A percentile compares a stretch with the other conserved stretches of the same genome.
Evolutionary conservation across 352 stramenopile species (phyloP).

Genomic region (Globisporangium irregulare): DNA sequence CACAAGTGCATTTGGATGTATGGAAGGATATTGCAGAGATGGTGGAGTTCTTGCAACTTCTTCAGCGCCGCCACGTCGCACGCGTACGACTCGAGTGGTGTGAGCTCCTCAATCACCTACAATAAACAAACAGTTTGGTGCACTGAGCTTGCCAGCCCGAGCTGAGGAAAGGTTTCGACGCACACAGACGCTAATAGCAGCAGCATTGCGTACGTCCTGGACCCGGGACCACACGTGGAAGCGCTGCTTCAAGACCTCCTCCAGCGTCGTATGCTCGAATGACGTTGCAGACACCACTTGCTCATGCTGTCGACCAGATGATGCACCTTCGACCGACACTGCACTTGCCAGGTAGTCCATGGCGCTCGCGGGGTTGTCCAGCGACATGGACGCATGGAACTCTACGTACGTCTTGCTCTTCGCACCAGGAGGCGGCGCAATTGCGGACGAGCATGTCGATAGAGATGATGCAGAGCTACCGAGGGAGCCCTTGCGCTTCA

Average conservation of each 20-base stretch:
- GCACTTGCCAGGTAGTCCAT: neutral
- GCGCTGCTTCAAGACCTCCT: constrained; percentile 23
- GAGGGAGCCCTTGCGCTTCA: constrained; percentile 2
- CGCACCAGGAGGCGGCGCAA: neutral
- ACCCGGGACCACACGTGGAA: constrained; percentile 32
- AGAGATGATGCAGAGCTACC: neutral
- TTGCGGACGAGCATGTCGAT: neutral
- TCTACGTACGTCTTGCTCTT: constrained; percentile 28
- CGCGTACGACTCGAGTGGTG: constrained; percentile 27
- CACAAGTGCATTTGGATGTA: neutral
- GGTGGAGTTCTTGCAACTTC: constrained; percentile 53
- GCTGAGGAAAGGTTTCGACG: neutral
- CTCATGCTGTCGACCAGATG: neutral
- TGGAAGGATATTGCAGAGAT: constrained; percentile 67
- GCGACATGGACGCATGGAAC: constrained; percentile 70
- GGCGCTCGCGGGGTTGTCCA: constrained; percentile 35
- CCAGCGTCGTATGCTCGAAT: constrained; percentile 15
- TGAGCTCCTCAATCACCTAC: constrained; percentile 31
- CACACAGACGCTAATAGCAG: neutral
- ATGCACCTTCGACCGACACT: constrained; percentile 14
- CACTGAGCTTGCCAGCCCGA: neutral
- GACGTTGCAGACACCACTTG: neutral
- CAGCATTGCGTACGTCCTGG: constrained; percentile 23
- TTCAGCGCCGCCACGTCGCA: constrained; percentile 35
- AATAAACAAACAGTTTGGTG: neutral